These are phyloP conservation scores for Mucor mucedo DNA, from an alignment of 371 early-diverging fungal species.

Conservation along the genomic window DNA sequence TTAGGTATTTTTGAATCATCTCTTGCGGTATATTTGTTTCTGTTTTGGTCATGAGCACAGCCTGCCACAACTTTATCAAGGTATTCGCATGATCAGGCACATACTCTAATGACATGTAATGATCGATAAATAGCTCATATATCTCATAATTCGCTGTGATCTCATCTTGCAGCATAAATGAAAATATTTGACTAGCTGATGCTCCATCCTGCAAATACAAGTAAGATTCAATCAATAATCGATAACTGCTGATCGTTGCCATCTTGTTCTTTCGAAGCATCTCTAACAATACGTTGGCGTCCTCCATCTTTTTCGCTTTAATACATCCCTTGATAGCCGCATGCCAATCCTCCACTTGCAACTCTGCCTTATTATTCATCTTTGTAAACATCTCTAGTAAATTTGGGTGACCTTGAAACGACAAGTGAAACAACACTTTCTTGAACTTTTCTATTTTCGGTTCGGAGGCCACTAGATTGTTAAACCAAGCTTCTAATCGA, in stretches of 20 bases:
- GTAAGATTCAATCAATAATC: slow-evolving; percentile 15
- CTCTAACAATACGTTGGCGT: slow-evolving; percentile 14
- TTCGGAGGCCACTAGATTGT: slow-evolving; percentile 4
- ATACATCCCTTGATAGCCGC: slow-evolving; percentile 18
- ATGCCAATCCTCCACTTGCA: slow-evolving; percentile 17
- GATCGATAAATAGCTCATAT: slow-evolving; percentile 20
- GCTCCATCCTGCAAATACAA: slow-evolving; percentile 6
- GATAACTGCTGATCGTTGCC: slow-evolving; percentile 7
- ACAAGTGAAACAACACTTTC: slow-evolving; percentile 5
- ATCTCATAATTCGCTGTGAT: slow-evolving; percentile 4
- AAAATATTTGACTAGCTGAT: slow-evolving; percentile 20
- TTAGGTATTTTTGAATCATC: neutral
- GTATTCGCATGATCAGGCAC: slow-evolving; percentile 10
- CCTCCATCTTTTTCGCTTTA: neutral
- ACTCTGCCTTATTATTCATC: neutral
- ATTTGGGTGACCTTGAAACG: slow-evolving; percentile 19
- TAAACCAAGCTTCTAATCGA: slow-evolving; percentile 22
- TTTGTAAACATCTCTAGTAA: slow-evolving; percentile 12
- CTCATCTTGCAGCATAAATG: slow-evolving; percentile 15
- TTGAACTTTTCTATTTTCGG: slow-evolving; percentile 3
- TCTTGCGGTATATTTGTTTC: neutral
- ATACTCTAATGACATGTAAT: slow-evolving; percentile 9
- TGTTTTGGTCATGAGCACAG: slow-evolving; percentile 15
- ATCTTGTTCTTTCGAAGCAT: slow-evolving; percentile 6
- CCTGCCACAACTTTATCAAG: slow-evolving; percentile 29